Evolutionary conservation across 345 rosid species (phyloP), one percentile per base, ranked within the genome.

Genomic region (Orychophragmus violaceus): DNA sequence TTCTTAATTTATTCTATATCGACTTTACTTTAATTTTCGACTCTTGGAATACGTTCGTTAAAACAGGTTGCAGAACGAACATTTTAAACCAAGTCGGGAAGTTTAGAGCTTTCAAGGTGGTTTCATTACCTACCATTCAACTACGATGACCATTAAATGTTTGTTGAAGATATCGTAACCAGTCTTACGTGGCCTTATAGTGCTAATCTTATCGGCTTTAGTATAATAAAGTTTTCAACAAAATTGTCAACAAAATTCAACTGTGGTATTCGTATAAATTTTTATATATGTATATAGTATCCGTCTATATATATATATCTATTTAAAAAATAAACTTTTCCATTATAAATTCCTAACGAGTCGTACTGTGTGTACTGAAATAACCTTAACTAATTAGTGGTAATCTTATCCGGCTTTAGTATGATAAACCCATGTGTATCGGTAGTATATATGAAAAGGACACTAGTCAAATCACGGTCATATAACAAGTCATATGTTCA

Each of bases 81-180:
- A 85, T 63, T n/a, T 70, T 82, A 77, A 84, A 81, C 70, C 82
- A 82, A 45, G 87, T 81, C 1, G 91, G 83, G 1, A 85, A 81
- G 37, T 84, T 51, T 22, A 68, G 81, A 1, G 89, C 91, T 23
- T 85, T 84, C 75, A 85, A 85, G 74, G 71, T 87, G 0, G 82
- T 82, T 13, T 84, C 87, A 17, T 59, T 82, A 19, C 95, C 10
- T 13, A 13, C 88, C 88, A 48, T 87, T 85, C 78, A 77, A 82
- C 76, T 72, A 78, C 8, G 81, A 83, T 3, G 85, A 82, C 51
- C 59, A 59, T 3, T 36, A 59, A 59, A 18, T 27, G 17, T 35
- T 25, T 17, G 27, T 44, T 11, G 25, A 44, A 56, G n/a, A 67
- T 13, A 44, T 30, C 33, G 27, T 45, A 44, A 13, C 9, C 46